These are phyloP conservation scores for Blastocystis hominis DNA, from an alignment of 352 stramenopile genomes.

Conservation along the genomic window DNA sequence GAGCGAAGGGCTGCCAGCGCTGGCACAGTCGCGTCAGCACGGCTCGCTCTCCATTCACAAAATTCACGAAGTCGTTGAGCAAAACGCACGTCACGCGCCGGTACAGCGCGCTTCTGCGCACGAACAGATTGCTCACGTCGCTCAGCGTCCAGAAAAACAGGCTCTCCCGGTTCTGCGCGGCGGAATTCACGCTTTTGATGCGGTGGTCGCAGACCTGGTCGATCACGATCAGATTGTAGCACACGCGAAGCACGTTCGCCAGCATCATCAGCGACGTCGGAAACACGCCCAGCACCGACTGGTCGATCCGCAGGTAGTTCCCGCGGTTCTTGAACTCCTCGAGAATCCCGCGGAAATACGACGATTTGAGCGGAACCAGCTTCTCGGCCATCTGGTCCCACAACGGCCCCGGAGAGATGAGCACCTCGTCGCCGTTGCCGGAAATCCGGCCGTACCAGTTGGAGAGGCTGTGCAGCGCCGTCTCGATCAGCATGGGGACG, in stretches of 20 bases:
- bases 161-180: neutral
- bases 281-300: neutral
- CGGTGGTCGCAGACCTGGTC: constrained; percentile 17
- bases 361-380: neutral
- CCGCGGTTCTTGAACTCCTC: constrained; percentile 13
- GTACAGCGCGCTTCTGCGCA: neutral
- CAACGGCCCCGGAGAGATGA: constrained; percentile 21
- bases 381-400: constrained; percentile 1
- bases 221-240: neutral
- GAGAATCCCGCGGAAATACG: neutral
- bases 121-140: constrained; percentile 18
- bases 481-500: neutral
- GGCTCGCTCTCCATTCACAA: neutral
- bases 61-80: neutral
- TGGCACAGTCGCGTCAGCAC: neutral
- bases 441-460: constrained; percentile 12
- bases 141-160: constrained; percentile 36
- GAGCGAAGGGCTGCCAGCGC: constrained; percentile 32
- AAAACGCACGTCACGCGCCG: neutral
- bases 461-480: neutral
- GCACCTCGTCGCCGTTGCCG: neutral
- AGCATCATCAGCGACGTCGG: constrained; percentile 28
- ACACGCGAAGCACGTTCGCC: constrained; percentile 5
- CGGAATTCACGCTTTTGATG: neutral
- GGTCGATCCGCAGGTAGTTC: neutral